These are phyloP conservation scores for Phytomonas sp. DNA, from an alignment of 208 protist genomes.

Conservation along the genomic window DNA sequence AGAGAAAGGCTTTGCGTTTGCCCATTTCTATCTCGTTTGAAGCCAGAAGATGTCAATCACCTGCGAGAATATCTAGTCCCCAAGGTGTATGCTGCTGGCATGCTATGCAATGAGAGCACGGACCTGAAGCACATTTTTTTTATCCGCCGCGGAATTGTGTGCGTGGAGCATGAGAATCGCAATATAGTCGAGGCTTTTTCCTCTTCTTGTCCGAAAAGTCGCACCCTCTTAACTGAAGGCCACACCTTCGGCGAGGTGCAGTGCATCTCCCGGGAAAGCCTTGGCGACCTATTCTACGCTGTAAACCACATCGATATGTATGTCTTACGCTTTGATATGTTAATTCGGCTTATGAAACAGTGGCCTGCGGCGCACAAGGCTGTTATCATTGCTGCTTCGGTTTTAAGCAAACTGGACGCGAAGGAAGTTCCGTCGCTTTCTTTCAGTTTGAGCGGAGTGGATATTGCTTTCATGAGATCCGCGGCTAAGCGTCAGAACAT, in stretches of 20 bases:
- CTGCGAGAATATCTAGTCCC: slow-evolving; percentile 53
- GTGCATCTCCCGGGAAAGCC: slow-evolving; percentile 63
- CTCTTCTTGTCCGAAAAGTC: slow-evolving; percentile 31
- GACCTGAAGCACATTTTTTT: slow-evolving; percentile 63
- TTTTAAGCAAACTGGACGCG: not conserved
- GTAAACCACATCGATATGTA: slow-evolving; percentile 74
- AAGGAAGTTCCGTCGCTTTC: not conserved
- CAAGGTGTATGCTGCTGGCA: slow-evolving; percentile 50
- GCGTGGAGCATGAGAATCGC: slow-evolving; percentile 35
- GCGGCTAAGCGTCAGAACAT: not conserved
- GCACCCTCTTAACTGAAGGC: slow-evolving; percentile 55
- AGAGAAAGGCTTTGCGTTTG: slow-evolving; percentile 47
- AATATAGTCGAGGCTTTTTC: slow-evolving; percentile 12
- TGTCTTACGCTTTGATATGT: slow-evolving; percentile 56
- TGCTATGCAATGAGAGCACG: slow-evolving; percentile 44
- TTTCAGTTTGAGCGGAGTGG: not conserved
- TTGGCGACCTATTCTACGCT: slow-evolving; percentile 44
- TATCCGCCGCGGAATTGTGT: slow-evolving; percentile 62
- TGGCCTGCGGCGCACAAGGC: slow-evolving; percentile 37
- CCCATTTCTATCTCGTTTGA: slow-evolving; percentile 44
- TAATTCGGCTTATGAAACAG: slow-evolving; percentile 80
- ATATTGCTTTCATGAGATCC: not conserved
- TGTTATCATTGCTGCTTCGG: slow-evolving; percentile 6
- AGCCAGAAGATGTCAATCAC: slow-evolving; percentile 35
- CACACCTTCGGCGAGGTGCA: slow-evolving; percentile 74